phyloP scores from a whole-genome alignment of 2,329 filamentous ascomycete species.

The Fusarium caatingaense region DNA sequence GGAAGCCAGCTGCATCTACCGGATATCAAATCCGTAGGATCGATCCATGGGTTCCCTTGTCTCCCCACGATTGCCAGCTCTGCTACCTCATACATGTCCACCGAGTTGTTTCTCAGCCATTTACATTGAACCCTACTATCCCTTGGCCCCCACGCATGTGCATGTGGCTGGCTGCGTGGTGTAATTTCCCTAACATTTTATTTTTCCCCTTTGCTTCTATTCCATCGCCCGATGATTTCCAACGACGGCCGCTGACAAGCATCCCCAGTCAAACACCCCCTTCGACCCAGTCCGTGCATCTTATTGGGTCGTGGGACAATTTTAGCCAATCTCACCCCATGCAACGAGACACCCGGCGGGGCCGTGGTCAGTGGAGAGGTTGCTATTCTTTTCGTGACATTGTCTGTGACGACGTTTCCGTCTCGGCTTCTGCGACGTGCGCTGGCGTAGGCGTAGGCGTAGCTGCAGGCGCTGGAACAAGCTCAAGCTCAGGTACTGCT shows the following conservation, averaged over 20 bases:
- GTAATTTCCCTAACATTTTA: constrained; percentile 38
- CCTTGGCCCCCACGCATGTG: constrained; percentile 20
- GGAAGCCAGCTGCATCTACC: constrained; percentile 20
- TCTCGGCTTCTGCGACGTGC: constrained; percentile 46
- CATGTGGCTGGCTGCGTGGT: constrained; percentile 40
- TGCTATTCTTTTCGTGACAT: constrained; percentile 90
- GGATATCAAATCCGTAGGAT: constrained; percentile 18
- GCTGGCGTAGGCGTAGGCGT: constrained; percentile 36
- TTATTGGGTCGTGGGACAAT: constrained; percentile 96
- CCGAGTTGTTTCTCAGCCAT: constrained; percentile 22
- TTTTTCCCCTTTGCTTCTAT: constrained; percentile 42
- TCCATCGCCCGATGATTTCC: constrained; percentile 31
- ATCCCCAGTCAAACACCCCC: constrained; percentile 67
- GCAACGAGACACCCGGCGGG: constrained; percentile 81
- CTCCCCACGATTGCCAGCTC: constrained; percentile 40
- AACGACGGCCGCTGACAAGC: constrained; percentile 43
- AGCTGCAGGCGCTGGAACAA: constrained; percentile 40
- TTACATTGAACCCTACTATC: background rate
- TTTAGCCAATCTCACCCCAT: constrained; percentile 83
- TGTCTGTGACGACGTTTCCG: constrained; percentile 78
- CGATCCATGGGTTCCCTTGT: constrained; percentile 35
- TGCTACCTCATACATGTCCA: constrained; percentile 11
- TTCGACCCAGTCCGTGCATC: constrained; percentile 75
- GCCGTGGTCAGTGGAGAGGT: constrained; percentile 83
- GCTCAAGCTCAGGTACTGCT: constrained; percentile 34